Base-by-base conservation (phyloP, 2,329 filamentous ascomycete genomes). In the Aspergillus japonicus region DNA sequence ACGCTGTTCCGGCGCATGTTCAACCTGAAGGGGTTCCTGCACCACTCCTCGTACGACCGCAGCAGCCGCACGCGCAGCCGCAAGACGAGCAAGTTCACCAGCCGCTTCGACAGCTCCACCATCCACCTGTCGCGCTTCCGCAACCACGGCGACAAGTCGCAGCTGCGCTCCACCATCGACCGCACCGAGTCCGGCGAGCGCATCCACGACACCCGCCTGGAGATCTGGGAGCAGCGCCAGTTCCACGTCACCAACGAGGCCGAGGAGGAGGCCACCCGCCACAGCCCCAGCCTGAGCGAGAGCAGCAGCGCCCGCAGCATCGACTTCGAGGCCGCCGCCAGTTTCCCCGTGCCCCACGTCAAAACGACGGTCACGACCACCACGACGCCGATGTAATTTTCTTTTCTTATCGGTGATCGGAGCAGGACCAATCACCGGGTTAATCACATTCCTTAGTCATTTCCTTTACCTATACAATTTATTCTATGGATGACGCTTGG, bases 1-100 rank as follows among this genome's bases (percentile, higher is more conserved):
- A 82, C 83, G 0, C 75, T 87, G 21, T 76, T 86, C 31, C 80
- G 83, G 48, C 77, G 79, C 8, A 60, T 82, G 57, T 79, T 81
- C 69, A 71, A 71, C 24, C 65, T 71, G 24, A 64, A 67, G 42
- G 66, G 70, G 5, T 75, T 75, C 59, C 59, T 73, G 21, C 62
- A 61, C 24, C 61, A 67, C 31, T 65, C 66, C 12, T 65, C 62
- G 1, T 60, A 64, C 5, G 50, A 56, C 11, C 57, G 57, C 23
- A 58, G 57, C 23, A 58, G 42, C 57, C 54, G 54, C 29, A 47
- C 42, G 10, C 57, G 57, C 23, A 58, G 42, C 57, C 54, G 54
- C 29, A 47, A 47, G 29, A 35, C 33, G 11, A 60, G 50, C 31
- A 64, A 58, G 23, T 62, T 62, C 35, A 24, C 42, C 24, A 58